These are phyloP conservation scores for Aspergillus udagawae DNA, from an alignment of 2,329 filamentous ascomycete species.

Conservation along the genomic window DNA sequence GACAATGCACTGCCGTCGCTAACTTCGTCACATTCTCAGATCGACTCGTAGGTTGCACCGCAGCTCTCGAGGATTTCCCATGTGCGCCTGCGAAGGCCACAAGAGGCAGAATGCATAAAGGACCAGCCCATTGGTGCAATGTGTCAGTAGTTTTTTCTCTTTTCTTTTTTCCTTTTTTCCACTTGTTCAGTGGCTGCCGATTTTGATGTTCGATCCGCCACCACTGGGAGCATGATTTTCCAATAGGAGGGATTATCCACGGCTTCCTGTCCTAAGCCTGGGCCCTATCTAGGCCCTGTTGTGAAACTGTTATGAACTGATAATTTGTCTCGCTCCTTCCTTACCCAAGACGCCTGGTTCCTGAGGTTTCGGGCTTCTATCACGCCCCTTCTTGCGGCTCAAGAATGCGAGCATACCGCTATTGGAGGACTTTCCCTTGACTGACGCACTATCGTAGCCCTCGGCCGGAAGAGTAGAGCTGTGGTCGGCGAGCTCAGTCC, in stretches of 20 bases:
- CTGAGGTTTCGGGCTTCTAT: constrained; percentile 88
- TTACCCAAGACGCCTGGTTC: constrained; percentile 92
- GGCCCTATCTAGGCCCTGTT: neutral
- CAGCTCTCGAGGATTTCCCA: neutral
- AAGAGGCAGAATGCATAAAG: neutral
- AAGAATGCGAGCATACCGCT: constrained; percentile 88
- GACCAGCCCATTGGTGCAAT: neutral
- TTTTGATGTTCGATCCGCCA: neutral
- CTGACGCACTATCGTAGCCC: constrained; percentile 44
- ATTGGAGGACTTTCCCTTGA: constrained; percentile 46
- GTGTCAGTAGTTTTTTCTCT: neutral
- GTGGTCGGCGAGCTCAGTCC: constrained; percentile 84
- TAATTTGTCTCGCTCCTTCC: constrained; percentile 81
- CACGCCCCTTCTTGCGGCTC: constrained; percentile 81
- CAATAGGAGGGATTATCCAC: neutral
- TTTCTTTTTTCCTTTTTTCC: neutral
- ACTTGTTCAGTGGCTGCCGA: neutral
- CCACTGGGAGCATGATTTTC: neutral
- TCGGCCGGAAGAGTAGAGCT: constrained; percentile 70
- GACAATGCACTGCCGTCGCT: neutral
- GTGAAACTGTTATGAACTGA: constrained; percentile 49
- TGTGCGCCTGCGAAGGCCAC: neutral
- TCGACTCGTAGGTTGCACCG: neutral
- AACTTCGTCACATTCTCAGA: neutral
- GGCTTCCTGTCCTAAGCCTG: neutral